Base-by-base conservation (phyloP, 306 rosid genomes). In the Potentilla sterilis region DNA sequence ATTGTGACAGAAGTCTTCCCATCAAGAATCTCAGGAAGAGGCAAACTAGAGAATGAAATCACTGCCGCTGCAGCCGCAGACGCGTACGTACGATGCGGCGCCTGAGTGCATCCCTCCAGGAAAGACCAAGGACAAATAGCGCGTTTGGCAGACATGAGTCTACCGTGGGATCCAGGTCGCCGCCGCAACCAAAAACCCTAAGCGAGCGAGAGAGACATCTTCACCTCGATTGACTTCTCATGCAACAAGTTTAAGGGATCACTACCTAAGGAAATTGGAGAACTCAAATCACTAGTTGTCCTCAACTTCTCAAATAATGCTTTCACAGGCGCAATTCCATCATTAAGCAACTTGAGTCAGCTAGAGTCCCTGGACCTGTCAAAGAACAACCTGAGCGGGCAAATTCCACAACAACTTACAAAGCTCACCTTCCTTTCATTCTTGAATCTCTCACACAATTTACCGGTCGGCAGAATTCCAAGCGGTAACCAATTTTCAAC, bases 361-460 rank as follows among this genome's bases (percentile, higher is more conserved):
- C 51, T 86, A 5, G 89, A 80, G 67, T 83, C 85, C 10, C 43
- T 86, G 0, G 86, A 86, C 74, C 79, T 86, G 5, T 81, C 87
- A 7, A 14, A 13, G 0, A 86, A 86, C 87, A 16, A 2, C 0
- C 35, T 86, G 3, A 70, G 16, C 0, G 81, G 86, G 13, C 0
- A 0, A 24, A 83, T 86, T n/a, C 89, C 87, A 73, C 0, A 0
- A 13, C 41, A 66, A 1, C 62, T 86, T 34, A 24, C 40, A 2
- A 1, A 0, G 2, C 81, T 86, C 9, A 75, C 0, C 12, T 86
- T 83, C 79, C 84, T 86, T 0, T 43, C 79, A 0, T 4, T 73
- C 14, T 19, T 86, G 46, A 1, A 83, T 66, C 72, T 86, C 64
- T 83, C 87, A 0, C 0, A 40, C 15, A 86, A 86, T 76, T 70